Percentiles rank a stretch among this genome's conserved stretches.
Evolutionary conservation across 176 grass and related monocot species (phyloP).

Genomic region (Panicum miliaceum): DNA sequence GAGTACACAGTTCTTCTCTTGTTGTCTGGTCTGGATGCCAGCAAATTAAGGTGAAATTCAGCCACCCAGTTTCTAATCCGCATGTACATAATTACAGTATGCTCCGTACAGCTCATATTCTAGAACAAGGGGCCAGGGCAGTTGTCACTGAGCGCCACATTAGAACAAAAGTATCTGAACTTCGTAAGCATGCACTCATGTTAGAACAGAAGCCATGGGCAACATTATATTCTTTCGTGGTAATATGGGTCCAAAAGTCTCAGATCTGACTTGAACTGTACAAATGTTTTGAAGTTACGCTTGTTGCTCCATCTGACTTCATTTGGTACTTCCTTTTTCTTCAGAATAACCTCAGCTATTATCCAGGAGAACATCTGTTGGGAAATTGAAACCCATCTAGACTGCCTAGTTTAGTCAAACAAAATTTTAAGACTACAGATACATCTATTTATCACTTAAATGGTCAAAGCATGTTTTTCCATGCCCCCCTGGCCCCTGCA

Average conservation of each 20-base stretch:
- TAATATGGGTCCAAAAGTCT: conserved; percentile 1
- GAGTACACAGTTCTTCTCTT: too few relatives aligned
- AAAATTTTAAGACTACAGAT: background rate
- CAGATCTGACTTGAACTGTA: background rate
- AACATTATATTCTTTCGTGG: background rate
- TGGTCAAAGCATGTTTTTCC: background rate
- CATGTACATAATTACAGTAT: too few relatives aligned
- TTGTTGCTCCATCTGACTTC: background rate
- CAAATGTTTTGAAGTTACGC: background rate
- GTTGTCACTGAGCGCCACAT: too few relatives aligned
- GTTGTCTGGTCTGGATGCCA: too few relatives aligned
- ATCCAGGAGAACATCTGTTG: background rate
- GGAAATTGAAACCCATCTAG: conserved; percentile 10
- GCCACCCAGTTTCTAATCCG: too few relatives aligned
- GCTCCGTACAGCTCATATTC: background rate
- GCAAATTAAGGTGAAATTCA: too few relatives aligned
- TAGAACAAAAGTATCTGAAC: too few relatives aligned
- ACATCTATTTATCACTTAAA: conserved; percentile 25
- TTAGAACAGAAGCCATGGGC: background rate
- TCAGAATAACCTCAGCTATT: background rate
- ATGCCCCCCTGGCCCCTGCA: background rate
- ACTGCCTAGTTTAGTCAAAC: conserved; percentile 7
- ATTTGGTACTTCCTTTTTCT: background rate
- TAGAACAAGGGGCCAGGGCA: background rate
- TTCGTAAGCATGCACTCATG: background rate